Percentiles rank a stretch among this genome's conserved stretches.
These are phyloP conservation scores for Trichoderma sp. DNA, from an alignment of 2,329 filamentous ascomycete species.

Conservation along the genomic window DNA sequence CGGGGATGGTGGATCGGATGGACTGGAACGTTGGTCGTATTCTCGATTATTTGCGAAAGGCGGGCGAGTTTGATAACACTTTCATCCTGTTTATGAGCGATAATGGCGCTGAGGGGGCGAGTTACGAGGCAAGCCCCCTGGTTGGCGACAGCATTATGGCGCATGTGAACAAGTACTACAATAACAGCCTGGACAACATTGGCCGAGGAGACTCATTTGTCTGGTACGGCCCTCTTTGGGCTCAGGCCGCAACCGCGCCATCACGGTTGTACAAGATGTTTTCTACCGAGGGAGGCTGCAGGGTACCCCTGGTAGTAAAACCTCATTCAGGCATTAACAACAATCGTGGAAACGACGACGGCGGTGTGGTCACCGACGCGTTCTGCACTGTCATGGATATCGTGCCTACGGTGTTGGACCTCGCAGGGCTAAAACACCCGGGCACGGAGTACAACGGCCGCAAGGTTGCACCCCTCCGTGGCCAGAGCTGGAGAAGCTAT, in stretches of 20 bases:
- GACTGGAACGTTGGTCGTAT: slow-evolving; percentile 59
- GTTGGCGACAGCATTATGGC: slow-evolving; percentile 52
- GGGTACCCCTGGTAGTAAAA: slow-evolving; percentile 41
- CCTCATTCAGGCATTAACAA: neutral
- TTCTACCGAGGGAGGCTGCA: slow-evolving; percentile 48
- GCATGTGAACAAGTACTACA: slow-evolving; percentile 49
- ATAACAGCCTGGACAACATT: slow-evolving; percentile 49
- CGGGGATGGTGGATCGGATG: slow-evolving; percentile 62
- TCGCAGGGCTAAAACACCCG: slow-evolving; percentile 11
- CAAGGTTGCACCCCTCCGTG: slow-evolving; percentile 9
- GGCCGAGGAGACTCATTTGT: slow-evolving; percentile 55
- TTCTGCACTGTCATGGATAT: slow-evolving; percentile 16
- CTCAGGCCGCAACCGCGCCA: slow-evolving; percentile 40
- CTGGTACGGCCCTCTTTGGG: slow-evolving; percentile 59
- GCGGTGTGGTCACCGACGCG: neutral
- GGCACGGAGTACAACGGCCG: slow-evolving; percentile 13
- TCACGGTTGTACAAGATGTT: slow-evolving; percentile 37
- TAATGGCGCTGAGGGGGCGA: slow-evolving; percentile 59
- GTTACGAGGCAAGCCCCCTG: slow-evolving; percentile 57
- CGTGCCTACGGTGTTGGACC: slow-evolving; percentile 1
- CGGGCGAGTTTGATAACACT: slow-evolving; percentile 60
- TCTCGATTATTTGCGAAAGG: slow-evolving; percentile 51
- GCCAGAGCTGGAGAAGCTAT: slow-evolving; percentile 12
- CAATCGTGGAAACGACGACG: neutral
- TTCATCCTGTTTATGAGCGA: slow-evolving; percentile 62